Evolutionary conservation across 1,284 basidiomycete genomes (phyloP).

Genomic region (Cutaneotrichosporon cutaneum): DNA sequence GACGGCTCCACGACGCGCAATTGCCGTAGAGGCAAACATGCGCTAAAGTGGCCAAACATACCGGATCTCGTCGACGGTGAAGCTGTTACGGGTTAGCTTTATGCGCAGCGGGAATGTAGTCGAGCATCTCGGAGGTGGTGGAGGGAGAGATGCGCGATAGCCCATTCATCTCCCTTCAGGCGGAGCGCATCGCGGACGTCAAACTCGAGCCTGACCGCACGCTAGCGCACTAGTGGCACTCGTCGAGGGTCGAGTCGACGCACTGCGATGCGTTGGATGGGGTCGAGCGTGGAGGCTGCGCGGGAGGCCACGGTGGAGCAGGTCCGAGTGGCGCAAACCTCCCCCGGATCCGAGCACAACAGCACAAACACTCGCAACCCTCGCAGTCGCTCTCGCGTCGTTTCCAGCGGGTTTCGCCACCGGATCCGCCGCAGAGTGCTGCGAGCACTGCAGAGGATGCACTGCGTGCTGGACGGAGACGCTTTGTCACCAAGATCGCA

Average conservation of each 20-base stretch:
- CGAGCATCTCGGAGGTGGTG: background rate
- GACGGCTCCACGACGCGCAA: background rate
- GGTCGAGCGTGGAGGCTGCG: background rate
- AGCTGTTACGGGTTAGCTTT: constrained; percentile 4
- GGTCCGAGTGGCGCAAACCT: background rate
- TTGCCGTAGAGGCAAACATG: background rate
- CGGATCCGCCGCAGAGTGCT: background rate
- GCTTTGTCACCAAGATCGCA: background rate
- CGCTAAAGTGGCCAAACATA: constrained; percentile 40
- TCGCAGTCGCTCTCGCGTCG: background rate
- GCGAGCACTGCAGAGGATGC: background rate
- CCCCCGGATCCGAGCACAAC: background rate
- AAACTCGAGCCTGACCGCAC: background rate
- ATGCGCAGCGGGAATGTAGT: background rate
- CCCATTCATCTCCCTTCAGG: background rate
- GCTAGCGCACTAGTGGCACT: background rate
- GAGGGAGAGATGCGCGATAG: background rate
- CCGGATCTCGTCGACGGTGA: constrained; percentile 67
- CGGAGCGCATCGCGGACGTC: background rate
- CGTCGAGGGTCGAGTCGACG: background rate
- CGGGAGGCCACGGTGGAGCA: background rate
- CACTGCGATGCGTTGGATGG: background rate
- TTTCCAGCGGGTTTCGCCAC: background rate
- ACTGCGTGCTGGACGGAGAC: background rate
- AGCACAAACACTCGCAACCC: background rate